Evolutionary conservation across 495 filamentous ascomycete genomes (phyloP), one percentile per base, ranked within the genome.

Genomic region (Tuber borchii): DNA sequence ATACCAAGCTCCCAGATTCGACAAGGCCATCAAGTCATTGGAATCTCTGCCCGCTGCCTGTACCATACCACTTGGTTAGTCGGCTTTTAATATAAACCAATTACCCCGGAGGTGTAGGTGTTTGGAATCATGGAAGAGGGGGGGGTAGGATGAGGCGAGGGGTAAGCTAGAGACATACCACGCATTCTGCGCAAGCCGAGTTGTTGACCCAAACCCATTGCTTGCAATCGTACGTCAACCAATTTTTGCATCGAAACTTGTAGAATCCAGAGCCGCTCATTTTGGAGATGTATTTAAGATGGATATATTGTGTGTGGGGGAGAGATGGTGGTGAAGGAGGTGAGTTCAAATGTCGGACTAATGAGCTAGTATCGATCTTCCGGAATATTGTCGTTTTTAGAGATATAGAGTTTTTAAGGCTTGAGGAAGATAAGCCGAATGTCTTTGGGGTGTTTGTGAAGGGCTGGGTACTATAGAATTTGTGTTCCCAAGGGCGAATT

Each of bases 131-230:
- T 31, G 69, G 48, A 2, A 17, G 56, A 34, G 56, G 26, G 12
- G 56, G 34, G 19, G 26, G 3, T 65, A 26, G 56, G 56, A 14
- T 34, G n/a, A 46, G 51, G 46, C 34, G 69, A 44, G 43, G 7
- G 40, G 44, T 71, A 42, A 14, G 40, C 31, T 31, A 37, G 61
- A 46, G 17, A 85, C 87, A 84, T 84, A 90, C 89, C 69, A 88
- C 83, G 79, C 89, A 90, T 76, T 84, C 83, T 51, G 87, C 85
- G 78, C 89, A 90, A 9, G 88, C 84, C 16, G 88, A 85, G 76
- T 87, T 85, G 78, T 90, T 90, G 61, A 89, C 86, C 80, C 86
- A 90, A 42, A 90, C 88, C 89, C 89, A 90, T 76, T 90, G 87
- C 3, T 84, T 85, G 79, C 89, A 90, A 81, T 90, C 86, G 79